phyloP scores from a whole-genome alignment of 345 rosid species.

The Trapa incisa region DNA sequence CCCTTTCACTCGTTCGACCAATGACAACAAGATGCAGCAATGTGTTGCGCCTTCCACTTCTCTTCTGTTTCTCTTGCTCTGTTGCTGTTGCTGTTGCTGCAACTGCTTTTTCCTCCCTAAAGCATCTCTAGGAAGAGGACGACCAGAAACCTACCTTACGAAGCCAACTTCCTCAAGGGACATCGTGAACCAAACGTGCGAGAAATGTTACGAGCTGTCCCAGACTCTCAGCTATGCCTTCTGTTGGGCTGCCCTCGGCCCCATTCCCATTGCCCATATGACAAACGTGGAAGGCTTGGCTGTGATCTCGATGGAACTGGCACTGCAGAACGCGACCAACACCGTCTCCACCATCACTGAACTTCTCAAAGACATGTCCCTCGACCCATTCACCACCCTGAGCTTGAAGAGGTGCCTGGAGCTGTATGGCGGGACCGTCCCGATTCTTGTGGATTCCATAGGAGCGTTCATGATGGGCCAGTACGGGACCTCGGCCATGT shows the following conservation, averaged over 20 bases:
- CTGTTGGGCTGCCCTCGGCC: constrained; percentile 30
- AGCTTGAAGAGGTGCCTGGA: constrained; percentile 40
- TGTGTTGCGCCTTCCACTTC: background rate
- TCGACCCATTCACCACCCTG: constrained; percentile 15
- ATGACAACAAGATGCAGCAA: background rate
- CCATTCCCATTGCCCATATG: constrained; percentile 28
- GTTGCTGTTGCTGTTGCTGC: background rate
- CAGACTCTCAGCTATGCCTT: constrained; percentile 22
- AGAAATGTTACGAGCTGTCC: constrained; percentile 27
- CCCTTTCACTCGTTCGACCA: background rate
- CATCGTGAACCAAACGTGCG: constrained; percentile 31
- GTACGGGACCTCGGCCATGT: constrained; percentile 16
- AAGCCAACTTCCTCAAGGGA: constrained; percentile 9
- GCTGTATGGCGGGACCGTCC: constrained; percentile 27
- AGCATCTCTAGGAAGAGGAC: background rate
- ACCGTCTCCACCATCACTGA: constrained; percentile 27
- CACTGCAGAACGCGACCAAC: constrained; percentile 40
- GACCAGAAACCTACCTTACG: background rate
- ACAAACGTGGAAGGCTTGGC: constrained; percentile 42
- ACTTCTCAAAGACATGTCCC: constrained; percentile 17
- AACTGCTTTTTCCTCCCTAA: background rate
- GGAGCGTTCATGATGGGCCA: constrained; percentile 30
- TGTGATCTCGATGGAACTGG: constrained; percentile 41
- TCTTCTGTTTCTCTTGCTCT: background rate
- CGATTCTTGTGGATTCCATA: constrained; percentile 25